phyloP scores from a whole-genome alignment of 176 grass and related monocot genomes.

The Alloteropsis semialata region DNA sequence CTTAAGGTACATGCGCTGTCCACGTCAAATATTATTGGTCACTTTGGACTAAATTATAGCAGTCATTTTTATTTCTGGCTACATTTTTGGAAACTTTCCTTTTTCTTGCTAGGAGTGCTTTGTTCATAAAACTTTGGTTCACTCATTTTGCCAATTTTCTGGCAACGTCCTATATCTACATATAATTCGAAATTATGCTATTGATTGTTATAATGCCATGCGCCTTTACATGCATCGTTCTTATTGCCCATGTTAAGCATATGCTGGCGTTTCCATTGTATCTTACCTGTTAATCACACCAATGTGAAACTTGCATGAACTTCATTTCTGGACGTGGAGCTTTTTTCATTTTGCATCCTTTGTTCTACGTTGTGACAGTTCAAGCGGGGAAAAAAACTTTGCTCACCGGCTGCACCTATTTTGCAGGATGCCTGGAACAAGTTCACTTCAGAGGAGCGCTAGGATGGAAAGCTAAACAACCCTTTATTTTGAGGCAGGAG shows the following conservation, averaged over 20 bases:
- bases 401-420: neutral
- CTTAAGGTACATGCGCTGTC: conserved; percentile 63
- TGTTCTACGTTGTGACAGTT: neutral
- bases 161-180: neutral
- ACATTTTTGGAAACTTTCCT: neutral
- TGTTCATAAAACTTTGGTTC: neutral
- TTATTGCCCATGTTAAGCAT: too few species aligned
- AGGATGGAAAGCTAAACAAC: neutral
- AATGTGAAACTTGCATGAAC: neutral
- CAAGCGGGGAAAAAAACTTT: neutral
- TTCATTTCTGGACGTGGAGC: neutral
- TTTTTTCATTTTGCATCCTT: neutral
- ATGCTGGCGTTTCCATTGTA: too few species aligned
- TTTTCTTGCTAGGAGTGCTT: neutral
- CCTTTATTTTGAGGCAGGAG: conserved; percentile 20
- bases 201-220: neutral
- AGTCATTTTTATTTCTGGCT: neutral
- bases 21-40: neutral
- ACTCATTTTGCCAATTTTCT: neutral
- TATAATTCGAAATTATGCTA: neutral
- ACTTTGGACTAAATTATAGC: neutral
- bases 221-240: neutral
- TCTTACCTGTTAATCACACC: neutral
- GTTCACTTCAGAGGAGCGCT: conserved; percentile 77
- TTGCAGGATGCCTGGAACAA: conserved; percentile 76